Base-by-base conservation (phyloP, 805 yeast genomes). In the Metschnikowia similis region DNA sequence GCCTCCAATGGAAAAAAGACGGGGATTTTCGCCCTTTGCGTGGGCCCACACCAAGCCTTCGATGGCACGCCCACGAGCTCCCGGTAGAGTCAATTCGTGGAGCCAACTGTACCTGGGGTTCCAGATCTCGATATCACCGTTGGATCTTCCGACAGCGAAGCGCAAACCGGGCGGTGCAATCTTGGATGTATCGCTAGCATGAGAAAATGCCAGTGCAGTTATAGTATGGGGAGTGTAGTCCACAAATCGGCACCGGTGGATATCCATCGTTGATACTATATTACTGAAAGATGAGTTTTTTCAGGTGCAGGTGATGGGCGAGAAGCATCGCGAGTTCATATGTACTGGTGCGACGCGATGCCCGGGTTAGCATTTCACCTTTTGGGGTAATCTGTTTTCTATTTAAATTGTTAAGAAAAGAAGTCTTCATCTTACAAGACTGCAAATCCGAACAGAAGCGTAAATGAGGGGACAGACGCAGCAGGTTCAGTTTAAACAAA, bases 111-210 rank as follows among this genome's bases (percentile, higher is more conserved):
- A 75, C 59, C 83, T 76, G 37, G 96, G 96, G 65, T 89, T 89
- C 97, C 98, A 92, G 32, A 94, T 83, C 67, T 94, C 99, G 51
- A 94, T 87, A 61, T 91, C 91, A 36, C 99, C 99, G 64, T 94
- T 91, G 41, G 89, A 81, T 65, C 97, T 79, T 30, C 97, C 98
- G 6, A 92, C 87, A 0, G 98, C 97, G 35, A 94, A 69, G 52
- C 97, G 76, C 48, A 89, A 71, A 51, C 80, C 84, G 17, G 70
- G 65, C 3, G 73, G 68, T 0, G 88, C 79, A 5, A 67, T 64
- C 40, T 52, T 47, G 31, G 50, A 40, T 35, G 52, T 28, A 37
- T 52, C 53, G 35, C 59, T 56, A 31, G 55, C 47, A 62, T 82
- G 87, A 32, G 92, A 86, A 65, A 90, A 92, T 2, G 88, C 85